A percentile compares a stretch with the other conserved stretches of the same genome.
phyloP scores from a whole-genome alignment of 2,329 filamentous ascomycete genomes.

The Aspergillus glaucus region DNA sequence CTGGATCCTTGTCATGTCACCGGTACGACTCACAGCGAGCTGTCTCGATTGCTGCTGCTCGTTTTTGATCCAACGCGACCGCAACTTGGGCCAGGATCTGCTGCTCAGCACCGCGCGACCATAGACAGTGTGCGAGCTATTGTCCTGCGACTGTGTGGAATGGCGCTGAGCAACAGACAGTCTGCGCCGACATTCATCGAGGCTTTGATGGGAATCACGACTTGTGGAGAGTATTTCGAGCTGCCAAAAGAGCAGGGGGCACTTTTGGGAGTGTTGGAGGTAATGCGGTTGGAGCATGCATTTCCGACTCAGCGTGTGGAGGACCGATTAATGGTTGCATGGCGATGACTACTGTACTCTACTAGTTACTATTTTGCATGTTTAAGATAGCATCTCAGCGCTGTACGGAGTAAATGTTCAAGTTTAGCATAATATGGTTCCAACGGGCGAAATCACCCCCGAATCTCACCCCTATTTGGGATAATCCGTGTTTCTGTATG shows the following conservation, averaged over 20 bases:
- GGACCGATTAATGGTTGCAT: slow-evolving; percentile 29
- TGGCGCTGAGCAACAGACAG: slow-evolving; percentile 41
- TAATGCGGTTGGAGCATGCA: slow-evolving; percentile 47
- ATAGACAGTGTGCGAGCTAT: slow-evolving; percentile 29
- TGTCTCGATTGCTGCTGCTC: slow-evolving; percentile 52
- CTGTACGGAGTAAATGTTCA: too few species aligned
- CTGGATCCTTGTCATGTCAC: slow-evolving; percentile 53
- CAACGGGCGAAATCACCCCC: too few species aligned
- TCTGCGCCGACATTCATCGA: slow-evolving; percentile 51
- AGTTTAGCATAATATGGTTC: too few species aligned
- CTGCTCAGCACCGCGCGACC: slow-evolving; percentile 9
- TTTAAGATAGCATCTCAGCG: too few species aligned
- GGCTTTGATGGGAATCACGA: slow-evolving; percentile 23
- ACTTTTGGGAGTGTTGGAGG: slow-evolving; percentile 23
- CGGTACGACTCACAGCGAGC: slow-evolving; percentile 55
- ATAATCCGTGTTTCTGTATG: too few species aligned
- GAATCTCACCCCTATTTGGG: too few species aligned
- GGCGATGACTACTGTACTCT: not conserved
- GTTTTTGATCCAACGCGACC: slow-evolving; percentile 52
- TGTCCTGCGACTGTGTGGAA: slow-evolving; percentile 53
- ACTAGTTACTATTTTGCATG: too few species aligned
- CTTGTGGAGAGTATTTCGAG: slow-evolving; percentile 26
- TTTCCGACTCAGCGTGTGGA: slow-evolving; percentile 48
- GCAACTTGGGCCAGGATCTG: slow-evolving; percentile 37
- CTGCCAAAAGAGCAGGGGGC: slow-evolving; percentile 18